Percentiles rank a stretch among this genome's conserved stretches.
These are phyloP conservation scores for Aspergillus affinis DNA, from an alignment of 495 filamentous ascomycete genomes.

Conservation along the genomic window DNA sequence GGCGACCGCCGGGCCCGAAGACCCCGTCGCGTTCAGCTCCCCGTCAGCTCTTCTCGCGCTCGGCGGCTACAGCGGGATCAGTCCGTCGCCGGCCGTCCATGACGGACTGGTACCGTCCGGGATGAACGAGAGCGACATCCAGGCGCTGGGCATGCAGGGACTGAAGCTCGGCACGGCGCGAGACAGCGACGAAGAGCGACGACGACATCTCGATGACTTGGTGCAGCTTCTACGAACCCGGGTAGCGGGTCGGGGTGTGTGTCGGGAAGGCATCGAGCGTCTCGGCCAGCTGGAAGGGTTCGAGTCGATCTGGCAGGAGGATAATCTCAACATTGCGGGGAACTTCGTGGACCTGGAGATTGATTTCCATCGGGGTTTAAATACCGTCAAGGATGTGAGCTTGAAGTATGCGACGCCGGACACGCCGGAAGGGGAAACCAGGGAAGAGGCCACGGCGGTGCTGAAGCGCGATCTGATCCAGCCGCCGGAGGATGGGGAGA, in stretches of 20 bases:
- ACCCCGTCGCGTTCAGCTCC: constrained; percentile 46
- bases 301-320: constrained; percentile 69
- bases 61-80: constrained; percentile 43
- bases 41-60: constrained; percentile 47
- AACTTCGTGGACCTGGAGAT: constrained; percentile 55
- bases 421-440: constrained; percentile 40
- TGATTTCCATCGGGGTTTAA: constrained; percentile 44
- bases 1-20: constrained; percentile 34
- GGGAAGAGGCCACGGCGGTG: constrained; percentile 49
- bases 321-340: constrained; percentile 71
- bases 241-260: constrained; percentile 57
- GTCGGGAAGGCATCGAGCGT: constrained; percentile 78
- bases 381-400: constrained; percentile 47
- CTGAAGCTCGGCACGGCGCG: constrained; percentile 42
- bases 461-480: constrained; percentile 51
- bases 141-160: constrained; percentile 43
- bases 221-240: constrained; percentile 42
- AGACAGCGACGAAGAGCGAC: constrained; percentile 55
- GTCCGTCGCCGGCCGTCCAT: constrained; percentile 41
- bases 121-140: constrained; percentile 47
- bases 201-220: constrained; percentile 50
- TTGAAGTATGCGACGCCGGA: constrained; percentile 47
- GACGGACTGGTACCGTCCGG: constrained; percentile 39
- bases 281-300: constrained; percentile 70
- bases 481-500: constrained; percentile 35